A percentile compares a stretch with the other conserved stretches of the same genome.
phyloP scores from a whole-genome alignment of 345 rosid genomes.

The Lumnitzera racemosa region DNA sequence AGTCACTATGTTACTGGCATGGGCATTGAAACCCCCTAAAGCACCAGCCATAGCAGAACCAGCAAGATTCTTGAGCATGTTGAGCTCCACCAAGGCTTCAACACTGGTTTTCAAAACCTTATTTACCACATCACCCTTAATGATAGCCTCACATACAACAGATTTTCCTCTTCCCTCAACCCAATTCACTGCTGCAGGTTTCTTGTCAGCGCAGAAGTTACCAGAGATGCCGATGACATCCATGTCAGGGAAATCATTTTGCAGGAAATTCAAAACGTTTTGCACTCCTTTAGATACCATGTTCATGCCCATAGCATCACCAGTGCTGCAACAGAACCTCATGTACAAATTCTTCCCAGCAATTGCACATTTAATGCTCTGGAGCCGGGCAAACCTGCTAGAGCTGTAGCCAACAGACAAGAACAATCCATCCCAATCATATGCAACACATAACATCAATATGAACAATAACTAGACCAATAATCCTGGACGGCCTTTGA shows the following conservation, averaged over 20 bases:
- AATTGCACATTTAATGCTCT: conserved; percentile 43
- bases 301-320: conserved; percentile 87
- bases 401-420: conserved; percentile 26
- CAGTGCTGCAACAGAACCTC: conserved; percentile 54
- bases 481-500: too few species aligned
- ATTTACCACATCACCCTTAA: conserved; percentile 52
- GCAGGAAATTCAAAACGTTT: conserved; percentile 58
- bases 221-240: conserved; percentile 66
- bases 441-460: background rate
- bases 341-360: conserved; percentile 60
- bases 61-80: conserved; percentile 65
- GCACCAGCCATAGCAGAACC: conserved; percentile 83
- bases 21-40: conserved; percentile 77
- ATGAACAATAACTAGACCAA: too few species aligned
- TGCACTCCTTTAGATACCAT: conserved; percentile 78
- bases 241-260: conserved; percentile 59
- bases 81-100: conserved; percentile 59
- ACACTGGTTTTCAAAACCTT: conserved; percentile 60
- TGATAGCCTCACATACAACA: conserved; percentile 65
- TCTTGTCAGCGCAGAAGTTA: conserved; percentile 67
- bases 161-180: conserved; percentile 75
- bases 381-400: conserved; percentile 58
- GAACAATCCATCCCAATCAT: background rate
- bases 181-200: conserved; percentile 73
- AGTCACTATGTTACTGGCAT: conserved; percentile 58